These are phyloP conservation scores for Nevesoporus exiguus DNA, from an alignment of 768 basidiomycete genomes.

Conservation along the genomic window DNA sequence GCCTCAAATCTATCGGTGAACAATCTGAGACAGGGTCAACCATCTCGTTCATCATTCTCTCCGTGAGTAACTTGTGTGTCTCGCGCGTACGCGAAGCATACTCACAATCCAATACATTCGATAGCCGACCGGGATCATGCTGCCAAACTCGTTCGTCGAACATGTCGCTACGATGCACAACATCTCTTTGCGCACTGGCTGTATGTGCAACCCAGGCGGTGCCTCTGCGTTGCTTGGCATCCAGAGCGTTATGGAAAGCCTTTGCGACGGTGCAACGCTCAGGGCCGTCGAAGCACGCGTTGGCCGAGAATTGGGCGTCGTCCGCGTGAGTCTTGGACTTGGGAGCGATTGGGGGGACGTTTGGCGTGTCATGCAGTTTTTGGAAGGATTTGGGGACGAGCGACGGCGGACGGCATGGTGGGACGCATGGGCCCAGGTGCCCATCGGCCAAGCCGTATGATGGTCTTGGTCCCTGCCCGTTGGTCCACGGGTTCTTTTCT, in stretches of 20 bases:
- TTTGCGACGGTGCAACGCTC: conserved; percentile 58
- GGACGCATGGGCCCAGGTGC: conserved; percentile 36
- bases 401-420: conserved; percentile 36
- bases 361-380: conserved; percentile 53
- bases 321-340: conserved; percentile 74
- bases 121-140: conserved; percentile 62
- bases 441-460: conserved; percentile 36
- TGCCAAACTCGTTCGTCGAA: conserved; percentile 73
- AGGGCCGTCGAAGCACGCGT: conserved; percentile 57
- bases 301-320: conserved; percentile 69
- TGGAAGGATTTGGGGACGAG: conserved; percentile 42
- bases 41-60: conserved; percentile 59
- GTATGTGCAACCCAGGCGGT: conserved; percentile 86
- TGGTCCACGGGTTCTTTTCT: too few species aligned
- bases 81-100: neutral
- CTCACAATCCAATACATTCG: neutral
- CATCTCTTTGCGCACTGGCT: conserved; percentile 79
- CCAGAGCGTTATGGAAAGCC: conserved; percentile 58
- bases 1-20: conserved; percentile 56
- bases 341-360: conserved; percentile 77
- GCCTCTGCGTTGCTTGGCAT: conserved; percentile 70
- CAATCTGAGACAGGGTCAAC: conserved; percentile 64
- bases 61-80: conserved; percentile 45
- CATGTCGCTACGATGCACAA: conserved; percentile 58
- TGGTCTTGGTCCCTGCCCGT: too few species aligned